Conservation (phyloP, 2,329 filamentous ascomycete species). For the Annulohypoxylon truncatum region DNA sequence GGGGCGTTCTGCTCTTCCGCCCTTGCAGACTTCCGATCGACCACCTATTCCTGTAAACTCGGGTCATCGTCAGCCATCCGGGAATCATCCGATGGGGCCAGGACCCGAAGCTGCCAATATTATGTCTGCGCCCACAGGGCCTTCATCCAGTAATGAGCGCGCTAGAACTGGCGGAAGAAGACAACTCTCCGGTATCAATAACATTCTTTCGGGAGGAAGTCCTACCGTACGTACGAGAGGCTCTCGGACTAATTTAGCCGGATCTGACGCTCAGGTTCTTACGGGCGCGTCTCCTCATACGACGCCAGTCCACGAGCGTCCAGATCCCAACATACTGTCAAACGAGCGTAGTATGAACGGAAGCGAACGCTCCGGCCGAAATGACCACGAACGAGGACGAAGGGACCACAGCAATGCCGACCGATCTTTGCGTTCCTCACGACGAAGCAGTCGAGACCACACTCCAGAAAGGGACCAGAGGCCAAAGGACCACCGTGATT, state of each 20-base stretch:
- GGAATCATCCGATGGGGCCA: conserved; percentile 35
- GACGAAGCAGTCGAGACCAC: conserved; percentile 64
- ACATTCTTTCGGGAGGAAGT: conserved; percentile 63
- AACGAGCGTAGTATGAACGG: conserved; percentile 50
- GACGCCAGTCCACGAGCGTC: conserved; percentile 62
- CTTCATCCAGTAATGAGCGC: conserved; percentile 49
- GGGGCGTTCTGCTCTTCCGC: conserved; percentile 46
- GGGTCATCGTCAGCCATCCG: conserved; percentile 45
- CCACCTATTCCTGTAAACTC: conserved; percentile 45
- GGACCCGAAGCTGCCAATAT: conserved; percentile 45
- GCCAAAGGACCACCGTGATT: conserved; percentile 48
- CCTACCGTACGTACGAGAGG: conserved; percentile 52
- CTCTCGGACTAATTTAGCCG: conserved; percentile 59
- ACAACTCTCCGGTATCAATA: conserved; percentile 71
- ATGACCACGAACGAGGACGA: conserved; percentile 53
- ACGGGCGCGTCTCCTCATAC: conserved; percentile 64
- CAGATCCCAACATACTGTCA: conserved; percentile 55
- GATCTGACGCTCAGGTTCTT: conserved; percentile 67
- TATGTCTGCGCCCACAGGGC: conserved; percentile 51
- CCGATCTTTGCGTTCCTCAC: conserved; percentile 53
- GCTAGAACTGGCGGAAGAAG: conserved; percentile 58
- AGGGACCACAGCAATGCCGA: conserved; percentile 59
- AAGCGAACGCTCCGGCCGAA: conserved; percentile 48
- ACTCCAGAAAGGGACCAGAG: conserved; percentile 61
- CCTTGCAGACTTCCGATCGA: conserved; percentile 50